These are phyloP conservation scores for Quercus robur DNA, from an alignment of 306 rosid genomes.

Conservation along the genomic window DNA sequence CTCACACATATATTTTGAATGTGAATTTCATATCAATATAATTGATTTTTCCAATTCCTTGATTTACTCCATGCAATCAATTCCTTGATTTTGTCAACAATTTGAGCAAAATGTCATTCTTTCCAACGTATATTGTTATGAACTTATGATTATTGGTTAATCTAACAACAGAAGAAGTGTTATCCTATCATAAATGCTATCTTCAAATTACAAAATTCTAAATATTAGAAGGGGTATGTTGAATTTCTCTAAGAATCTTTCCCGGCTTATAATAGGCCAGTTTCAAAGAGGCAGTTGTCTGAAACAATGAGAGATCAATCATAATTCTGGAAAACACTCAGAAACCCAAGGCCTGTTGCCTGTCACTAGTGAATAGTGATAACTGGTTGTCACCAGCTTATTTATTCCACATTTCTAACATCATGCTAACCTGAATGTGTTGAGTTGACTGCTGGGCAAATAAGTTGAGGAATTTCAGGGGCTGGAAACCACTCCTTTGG, in stretches of 20 bases:
- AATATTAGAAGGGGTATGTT: too few species aligned
- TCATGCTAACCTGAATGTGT: slow-evolving; percentile 46
- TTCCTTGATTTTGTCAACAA: too few species aligned
- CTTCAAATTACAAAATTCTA: background rate
- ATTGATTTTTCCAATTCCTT: too few species aligned
- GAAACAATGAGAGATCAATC: background rate
- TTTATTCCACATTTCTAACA: background rate
- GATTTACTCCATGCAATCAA: too few species aligned
- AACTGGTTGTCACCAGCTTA: background rate
- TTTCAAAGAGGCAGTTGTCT: background rate
- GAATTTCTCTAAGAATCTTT: background rate
- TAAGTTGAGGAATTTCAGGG: slow-evolving; percentile 57
- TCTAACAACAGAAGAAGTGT: background rate
- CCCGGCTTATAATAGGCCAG: background rate
- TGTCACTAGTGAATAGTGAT: background rate
- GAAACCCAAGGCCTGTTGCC: background rate
- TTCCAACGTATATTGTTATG: background rate
- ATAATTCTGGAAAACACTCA: background rate
- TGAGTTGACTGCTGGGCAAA: slow-evolving; percentile 35
- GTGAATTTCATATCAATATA: too few species aligned
- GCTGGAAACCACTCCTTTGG: slow-evolving; percentile 76
- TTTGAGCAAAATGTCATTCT: too few species aligned
- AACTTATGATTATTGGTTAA: background rate
- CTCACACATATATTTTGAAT: too few species aligned
- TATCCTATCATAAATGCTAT: background rate